These are phyloP conservation scores for Globisporangium recalcitrans DNA, from an alignment of 352 stramenopile species.

Conservation along the genomic window DNA sequence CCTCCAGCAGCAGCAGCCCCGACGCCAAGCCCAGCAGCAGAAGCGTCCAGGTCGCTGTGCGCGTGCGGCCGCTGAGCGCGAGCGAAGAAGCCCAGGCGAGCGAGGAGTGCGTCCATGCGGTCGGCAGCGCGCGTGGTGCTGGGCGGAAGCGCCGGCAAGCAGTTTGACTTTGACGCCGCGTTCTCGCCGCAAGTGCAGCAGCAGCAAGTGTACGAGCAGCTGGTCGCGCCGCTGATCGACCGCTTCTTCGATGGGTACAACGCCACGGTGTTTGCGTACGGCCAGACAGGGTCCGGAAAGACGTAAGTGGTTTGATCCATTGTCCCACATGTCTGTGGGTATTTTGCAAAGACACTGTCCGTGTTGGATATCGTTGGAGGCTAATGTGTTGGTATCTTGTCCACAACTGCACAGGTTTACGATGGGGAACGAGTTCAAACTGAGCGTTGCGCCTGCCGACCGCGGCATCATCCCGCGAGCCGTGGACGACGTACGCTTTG, in stretches of 20 bases:
- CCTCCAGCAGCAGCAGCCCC: neutral
- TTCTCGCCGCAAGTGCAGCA: constrained; percentile 38
- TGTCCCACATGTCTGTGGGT: neutral
- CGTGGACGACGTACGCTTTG: constrained; percentile 49
- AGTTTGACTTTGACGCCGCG: constrained; percentile 80
- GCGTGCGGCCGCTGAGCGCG: constrained; percentile 45
- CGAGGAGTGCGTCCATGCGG: constrained; percentile 26
- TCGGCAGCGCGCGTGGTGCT: constrained; percentile 25
- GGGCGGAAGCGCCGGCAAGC: constrained; percentile 28
- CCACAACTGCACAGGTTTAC: constrained; percentile 90
- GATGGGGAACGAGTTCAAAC: constrained; percentile 87
- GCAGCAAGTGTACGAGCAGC: constrained; percentile 36
- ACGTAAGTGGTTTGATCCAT: constrained; percentile 27
- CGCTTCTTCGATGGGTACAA: constrained; percentile 94
- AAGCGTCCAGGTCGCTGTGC: constrained; percentile 51
- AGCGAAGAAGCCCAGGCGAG: constrained; percentile 34
- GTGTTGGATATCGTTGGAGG: neutral
- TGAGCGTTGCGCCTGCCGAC: constrained; percentile 23
- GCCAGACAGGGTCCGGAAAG: constrained; percentile 89
- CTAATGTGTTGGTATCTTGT: constrained; percentile 11
- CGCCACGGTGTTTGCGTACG: constrained; percentile 93
- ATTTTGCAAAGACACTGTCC: neutral
- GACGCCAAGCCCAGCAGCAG: neutral
- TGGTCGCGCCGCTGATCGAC: constrained; percentile 61
- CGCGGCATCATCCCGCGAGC: constrained; percentile 79